Evolutionary conservation across 2,329 filamentous ascomycete genomes (phyloP), one percentile per base, ranked within the genome.

Genomic region (Grosmannia clavigera): DNA sequence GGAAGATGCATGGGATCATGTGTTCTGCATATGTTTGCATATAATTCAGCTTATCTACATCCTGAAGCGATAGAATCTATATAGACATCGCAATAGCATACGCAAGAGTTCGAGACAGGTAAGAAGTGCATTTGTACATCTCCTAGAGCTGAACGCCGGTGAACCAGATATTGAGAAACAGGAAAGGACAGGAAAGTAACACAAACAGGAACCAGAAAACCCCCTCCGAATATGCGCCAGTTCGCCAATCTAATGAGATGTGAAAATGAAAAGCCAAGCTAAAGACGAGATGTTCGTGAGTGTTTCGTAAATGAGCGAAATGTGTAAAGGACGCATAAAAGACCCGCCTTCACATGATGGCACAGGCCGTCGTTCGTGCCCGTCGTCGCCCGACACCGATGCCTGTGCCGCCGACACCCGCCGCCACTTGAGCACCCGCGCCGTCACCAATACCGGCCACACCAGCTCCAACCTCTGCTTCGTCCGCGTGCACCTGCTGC

Each of bases 401-500:
- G 5, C 74, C 77, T 19, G 74, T 74, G 6, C 74, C 82, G 11
- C 82, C 86, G 3, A 73, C 76, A 27, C 74, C 75, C 4, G 74
- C 82, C 9, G 82, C 86, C 9, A 82, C 86, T 64, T 91, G 88
- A 69, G 95, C 90, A 66, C 89, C 84, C 6, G 10, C 58, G 29
- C 56, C 58, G 40, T 10, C 78, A 31, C 81, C 77, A 3, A 73
- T 27, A 74, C 75, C 7, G 43, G 16, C 43, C 6, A 19, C 16
- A 19, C 43, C 43, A 19, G 16, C 43, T 46, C 74, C 83, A 14
- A 82, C 86, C 53, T 88, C 88, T 64, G 91, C 88, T 70, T 96
- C 91, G 66, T 90, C 84, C 55, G 87, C 85, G 72, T 94, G 90
- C 65, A 90, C 77, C 69, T 86, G 79, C 69, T 90, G 86, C 5